Base-by-base conservation (phyloP, 176 grass and related monocot genomes). In the Coix lacrymajobi region DNA sequence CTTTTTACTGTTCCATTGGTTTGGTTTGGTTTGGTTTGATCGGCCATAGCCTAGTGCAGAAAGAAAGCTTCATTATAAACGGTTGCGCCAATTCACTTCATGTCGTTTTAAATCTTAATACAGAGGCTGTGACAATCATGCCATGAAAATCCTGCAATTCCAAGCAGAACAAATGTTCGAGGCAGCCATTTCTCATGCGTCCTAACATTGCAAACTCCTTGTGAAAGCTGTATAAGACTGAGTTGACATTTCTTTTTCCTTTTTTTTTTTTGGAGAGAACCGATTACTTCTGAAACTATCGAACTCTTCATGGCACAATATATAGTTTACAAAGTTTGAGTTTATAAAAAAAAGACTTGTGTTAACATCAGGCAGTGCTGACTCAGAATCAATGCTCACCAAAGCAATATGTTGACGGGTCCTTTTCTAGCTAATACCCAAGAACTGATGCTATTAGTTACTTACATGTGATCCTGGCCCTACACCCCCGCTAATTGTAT, bases 1-100 rank as follows among this genome's bases (percentile, higher is more conserved):
- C 29, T 19, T 40, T 31, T 66, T 67, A 89, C 70, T 81, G 77
- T 86, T 67, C 67, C 79, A 86, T 73, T 86, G 48, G n/a, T 77
- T 39, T n/a, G n/a, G n/a, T n/a, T 68, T 33, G 39, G 14, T 78
- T 52, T 52, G 46, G 14, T 73, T 62, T 60, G 28, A 74, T 28
- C 58, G 16, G 44, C 17, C 30, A 48, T 54, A 36, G 44, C 29
- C 1, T 41, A 20, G 0, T 72, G 4, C 49, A 14, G 1, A 64
- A 36, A 60, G 3, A n/a, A 4, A 26, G 38, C 30, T 14, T 60
- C 48, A 25, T 69, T 68, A 29, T 46, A 17, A 38, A 62, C 54
- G 0, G 20, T 8, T 6, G 34, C 24, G 39, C 62, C 20, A 56
- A 22, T 43, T 6, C 54, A 49, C 66, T 43, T 1, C 41, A 11